These are phyloP conservation scores for Suillus brevipes DNA, from an alignment of 768 basidiomycete species.

Conservation along the genomic window DNA sequence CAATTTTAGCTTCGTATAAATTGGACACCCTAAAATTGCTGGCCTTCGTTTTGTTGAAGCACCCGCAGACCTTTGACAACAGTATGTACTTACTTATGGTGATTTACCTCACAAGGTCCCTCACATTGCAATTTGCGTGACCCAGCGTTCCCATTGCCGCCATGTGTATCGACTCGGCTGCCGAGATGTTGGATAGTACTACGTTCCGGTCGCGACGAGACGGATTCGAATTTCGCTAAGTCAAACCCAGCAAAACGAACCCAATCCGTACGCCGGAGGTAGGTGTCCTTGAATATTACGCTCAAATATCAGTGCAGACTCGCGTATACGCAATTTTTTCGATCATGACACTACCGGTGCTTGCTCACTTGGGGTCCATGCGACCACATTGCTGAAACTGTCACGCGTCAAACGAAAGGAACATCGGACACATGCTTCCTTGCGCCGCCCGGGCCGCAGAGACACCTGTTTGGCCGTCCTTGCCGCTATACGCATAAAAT, in stretches of 20 bases:
- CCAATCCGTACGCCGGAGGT: neutral
- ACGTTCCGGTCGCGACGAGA: neutral
- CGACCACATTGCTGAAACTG: neutral
- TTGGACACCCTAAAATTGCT: neutral
- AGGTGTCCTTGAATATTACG: neutral
- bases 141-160: neutral
- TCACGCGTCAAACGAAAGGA: neutral
- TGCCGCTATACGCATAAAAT: neutral
- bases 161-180: neutral
- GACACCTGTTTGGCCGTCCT: neutral
- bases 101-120: neutral
- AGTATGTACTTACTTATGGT: neutral
- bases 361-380: neutral
- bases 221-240: neutral
- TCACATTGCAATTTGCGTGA: neutral
- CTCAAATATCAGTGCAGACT: neutral
- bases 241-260: neutral
- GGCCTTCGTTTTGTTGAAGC: neutral
- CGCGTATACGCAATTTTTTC: neutral
- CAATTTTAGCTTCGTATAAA: neutral
- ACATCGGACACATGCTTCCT: neutral
- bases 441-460: neutral
- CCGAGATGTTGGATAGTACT: neutral
- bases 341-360: neutral
- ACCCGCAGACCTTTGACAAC: neutral